These are phyloP conservation scores for Martiniozyma asiatica DNA, from an alignment of 1,139 yeast genomes.

Conservation along the genomic window DNA sequence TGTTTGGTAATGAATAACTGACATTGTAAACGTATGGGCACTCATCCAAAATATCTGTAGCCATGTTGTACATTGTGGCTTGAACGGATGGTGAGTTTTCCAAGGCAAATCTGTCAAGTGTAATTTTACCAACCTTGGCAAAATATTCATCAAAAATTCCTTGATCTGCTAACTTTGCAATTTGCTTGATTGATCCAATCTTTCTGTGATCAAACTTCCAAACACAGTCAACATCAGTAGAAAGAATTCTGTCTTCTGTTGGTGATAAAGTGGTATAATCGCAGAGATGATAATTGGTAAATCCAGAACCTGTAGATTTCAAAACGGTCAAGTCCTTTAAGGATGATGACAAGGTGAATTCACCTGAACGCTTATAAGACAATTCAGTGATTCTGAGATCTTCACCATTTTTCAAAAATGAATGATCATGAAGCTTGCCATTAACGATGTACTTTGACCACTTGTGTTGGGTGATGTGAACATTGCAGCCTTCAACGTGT, in stretches of 20 bases:
- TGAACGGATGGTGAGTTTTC: slow-evolving; percentile 89
- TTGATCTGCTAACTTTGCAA: slow-evolving; percentile 39
- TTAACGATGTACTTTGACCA: slow-evolving; percentile 71
- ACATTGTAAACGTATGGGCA: slow-evolving; percentile 52
- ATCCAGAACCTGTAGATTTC: slow-evolving; percentile 91
- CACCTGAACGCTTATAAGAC: slow-evolving; percentile 36
- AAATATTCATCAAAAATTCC: slow-evolving; percentile 52
- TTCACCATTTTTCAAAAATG: slow-evolving; percentile 74
- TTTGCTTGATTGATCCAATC: slow-evolving; percentile 38
- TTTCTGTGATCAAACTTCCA: slow-evolving; percentile 55
- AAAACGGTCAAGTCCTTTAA: slow-evolving; percentile 77
- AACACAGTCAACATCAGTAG: slow-evolving; percentile 72
- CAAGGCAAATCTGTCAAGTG: slow-evolving; percentile 66
- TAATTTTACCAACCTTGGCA: slow-evolving; percentile 48
- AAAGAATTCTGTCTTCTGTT: slow-evolving; percentile 70
- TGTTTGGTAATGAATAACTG: slow-evolving; percentile 72
- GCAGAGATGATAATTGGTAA: slow-evolving; percentile 74
- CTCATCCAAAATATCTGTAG: slow-evolving; percentile 50
- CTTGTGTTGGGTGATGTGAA: slow-evolving; percentile 54
- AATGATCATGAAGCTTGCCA: slow-evolving; percentile 70
- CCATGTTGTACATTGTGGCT: slow-evolving; percentile 93
- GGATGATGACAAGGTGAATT: slow-evolving; percentile 51
- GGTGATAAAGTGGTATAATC: slow-evolving; percentile 83
- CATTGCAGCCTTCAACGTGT: slow-evolving; percentile 63
- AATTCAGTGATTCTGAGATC: slow-evolving; percentile 58